Evolutionary conservation across 2,329 filamentous ascomycete genomes (phyloP).

Genomic region (Fusarium nodosum): DNA sequence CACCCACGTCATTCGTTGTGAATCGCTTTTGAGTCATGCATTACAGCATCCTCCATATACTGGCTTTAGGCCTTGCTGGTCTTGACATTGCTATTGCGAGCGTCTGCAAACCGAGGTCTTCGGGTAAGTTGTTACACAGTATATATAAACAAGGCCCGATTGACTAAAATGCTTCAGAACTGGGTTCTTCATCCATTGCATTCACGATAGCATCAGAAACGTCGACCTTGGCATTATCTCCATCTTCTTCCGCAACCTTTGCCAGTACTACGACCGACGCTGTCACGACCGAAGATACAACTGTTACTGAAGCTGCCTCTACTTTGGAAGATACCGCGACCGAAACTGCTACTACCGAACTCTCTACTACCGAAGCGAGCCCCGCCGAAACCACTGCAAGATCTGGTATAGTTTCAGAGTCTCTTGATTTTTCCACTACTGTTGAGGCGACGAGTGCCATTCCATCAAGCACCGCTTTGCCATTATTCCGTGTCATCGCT

Average conservation of each 20-base stretch:
- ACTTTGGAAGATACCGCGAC: background rate
- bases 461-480: background rate
- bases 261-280: background rate
- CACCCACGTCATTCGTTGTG: background rate
- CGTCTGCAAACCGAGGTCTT: background rate
- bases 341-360: background rate
- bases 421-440: background rate
- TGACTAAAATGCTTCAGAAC: background rate
- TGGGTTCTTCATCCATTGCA: rapidly evolving
- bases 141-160: rapidly evolving
- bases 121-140: background rate
- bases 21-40: background rate
- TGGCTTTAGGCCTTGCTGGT: background rate
- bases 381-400: background rate
- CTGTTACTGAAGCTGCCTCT: background rate
- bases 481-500: background rate
- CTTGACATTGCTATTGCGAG: background rate
- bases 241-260: background rate
- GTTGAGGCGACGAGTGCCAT: background rate
- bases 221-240: background rate
- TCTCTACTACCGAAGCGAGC: background rate
- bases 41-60: background rate
- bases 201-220: background rate
- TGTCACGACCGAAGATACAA: background rate
- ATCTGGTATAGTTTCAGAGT: background rate